Conservation (phyloP, 1,284 basidiomycete species). For the Stereum hirsutum region DNA sequence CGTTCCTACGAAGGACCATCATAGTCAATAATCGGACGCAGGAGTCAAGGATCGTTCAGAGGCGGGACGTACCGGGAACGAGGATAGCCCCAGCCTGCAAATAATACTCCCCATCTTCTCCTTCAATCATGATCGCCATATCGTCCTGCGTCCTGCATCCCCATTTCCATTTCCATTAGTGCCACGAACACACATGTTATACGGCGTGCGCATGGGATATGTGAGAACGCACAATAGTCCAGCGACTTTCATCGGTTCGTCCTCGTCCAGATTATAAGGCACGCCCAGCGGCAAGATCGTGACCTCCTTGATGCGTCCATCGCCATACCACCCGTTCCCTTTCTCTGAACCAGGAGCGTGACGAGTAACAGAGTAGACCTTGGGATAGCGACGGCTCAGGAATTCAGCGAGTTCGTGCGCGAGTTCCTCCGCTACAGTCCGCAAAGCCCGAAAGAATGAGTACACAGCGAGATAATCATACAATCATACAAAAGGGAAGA, state of each 20-base stretch:
- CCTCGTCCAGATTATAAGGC: slow-evolving; percentile 40
- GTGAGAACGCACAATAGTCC: slow-evolving; percentile 38
- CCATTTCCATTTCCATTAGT: background rate
- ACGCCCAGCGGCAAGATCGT: slow-evolving; percentile 40
- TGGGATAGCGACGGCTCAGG: slow-evolving; percentile 52
- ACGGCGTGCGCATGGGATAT: too few relatives aligned
- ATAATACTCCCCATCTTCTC: slow-evolving; percentile 55
- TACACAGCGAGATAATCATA: background rate
- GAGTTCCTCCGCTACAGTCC: slow-evolving; percentile 44
- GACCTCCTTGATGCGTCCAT: slow-evolving; percentile 42
- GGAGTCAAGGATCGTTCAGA: background rate
- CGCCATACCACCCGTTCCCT: slow-evolving; percentile 39
- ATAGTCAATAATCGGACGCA: background rate
- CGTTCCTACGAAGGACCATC: slow-evolving; percentile 35
- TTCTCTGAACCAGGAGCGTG: slow-evolving; percentile 17
- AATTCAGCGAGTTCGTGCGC: slow-evolving; percentile 61
- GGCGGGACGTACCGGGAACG: slow-evolving; percentile 37
- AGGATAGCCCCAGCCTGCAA: slow-evolving; percentile 64
- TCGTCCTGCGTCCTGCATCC: slow-evolving; percentile 56
- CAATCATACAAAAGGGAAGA: background rate
- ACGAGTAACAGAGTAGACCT: slow-evolving; percentile 42
- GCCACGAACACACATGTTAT: too few relatives aligned
- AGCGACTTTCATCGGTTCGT: slow-evolving; percentile 53
- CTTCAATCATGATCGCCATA: slow-evolving; percentile 71
- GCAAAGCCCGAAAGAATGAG: background rate